These are phyloP conservation scores for Pyricularia grisea DNA, from an alignment of 2,329 filamentous ascomycete species.

Conservation along the genomic window DNA sequence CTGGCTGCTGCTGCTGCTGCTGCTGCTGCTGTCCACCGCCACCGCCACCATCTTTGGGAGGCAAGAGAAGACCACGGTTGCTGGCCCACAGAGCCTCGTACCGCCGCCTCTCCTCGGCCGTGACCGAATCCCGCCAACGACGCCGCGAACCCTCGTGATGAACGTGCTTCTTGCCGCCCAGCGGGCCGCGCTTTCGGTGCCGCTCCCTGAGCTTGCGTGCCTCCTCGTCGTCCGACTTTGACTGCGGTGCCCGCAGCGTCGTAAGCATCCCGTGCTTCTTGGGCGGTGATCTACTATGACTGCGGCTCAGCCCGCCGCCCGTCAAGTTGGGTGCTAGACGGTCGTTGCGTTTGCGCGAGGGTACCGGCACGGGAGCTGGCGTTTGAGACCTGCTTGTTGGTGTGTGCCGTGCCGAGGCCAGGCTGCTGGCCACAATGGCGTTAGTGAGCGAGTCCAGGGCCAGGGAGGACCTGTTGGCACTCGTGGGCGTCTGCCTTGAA, in stretches of 20 bases:
- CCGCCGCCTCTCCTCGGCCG: constrained; percentile 61
- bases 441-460: constrained; percentile 58
- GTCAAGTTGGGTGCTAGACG: not conserved
- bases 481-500: not conserved
- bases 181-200: constrained; percentile 25
- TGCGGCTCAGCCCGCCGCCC: not conserved
- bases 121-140: constrained; percentile 69
- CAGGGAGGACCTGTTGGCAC: not conserved
- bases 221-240: constrained; percentile 42
- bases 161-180: constrained; percentile 49
- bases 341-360: constrained; percentile 14
- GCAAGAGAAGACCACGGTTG: constrained; percentile 53
- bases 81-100: constrained; percentile 83
- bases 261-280: constrained; percentile 49
- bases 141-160: constrained; percentile 69
- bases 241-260: constrained; percentile 52
- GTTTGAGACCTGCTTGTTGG: constrained; percentile 23
- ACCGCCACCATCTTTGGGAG: not conserved
- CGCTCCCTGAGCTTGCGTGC: constrained; percentile 40
- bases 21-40: not conserved
- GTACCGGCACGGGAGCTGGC: constrained; percentile 26
- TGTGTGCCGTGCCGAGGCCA: constrained; percentile 53
- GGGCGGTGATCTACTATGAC: constrained; percentile 25
- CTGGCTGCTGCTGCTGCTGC: not conserved
- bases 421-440: constrained; percentile 66